These are phyloP conservation scores for Fusarium pseudocircinatum DNA, from an alignment of 2,329 filamentous ascomycete species.

Conservation along the genomic window DNA sequence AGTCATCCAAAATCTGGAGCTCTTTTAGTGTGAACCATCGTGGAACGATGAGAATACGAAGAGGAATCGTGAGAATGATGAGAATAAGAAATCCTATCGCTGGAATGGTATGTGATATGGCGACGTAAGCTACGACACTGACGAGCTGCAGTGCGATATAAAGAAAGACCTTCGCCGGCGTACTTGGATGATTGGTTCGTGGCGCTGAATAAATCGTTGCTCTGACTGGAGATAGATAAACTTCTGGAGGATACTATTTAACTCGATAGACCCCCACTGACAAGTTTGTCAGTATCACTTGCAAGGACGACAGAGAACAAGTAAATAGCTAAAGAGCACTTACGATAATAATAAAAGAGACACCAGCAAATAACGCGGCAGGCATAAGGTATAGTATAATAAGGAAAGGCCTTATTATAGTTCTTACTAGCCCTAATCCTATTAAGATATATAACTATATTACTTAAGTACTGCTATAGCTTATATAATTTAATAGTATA, in stretches of 20 bases:
- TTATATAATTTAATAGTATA: too few species aligned
- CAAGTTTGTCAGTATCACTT: background rate
- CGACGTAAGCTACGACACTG: background rate
- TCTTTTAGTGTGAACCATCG: background rate
- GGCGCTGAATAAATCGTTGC: background rate
- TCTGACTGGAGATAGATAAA: background rate
- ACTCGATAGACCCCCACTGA: background rate
- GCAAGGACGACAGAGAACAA: too few species aligned
- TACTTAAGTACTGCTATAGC: too few species aligned
- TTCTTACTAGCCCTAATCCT: background rate
- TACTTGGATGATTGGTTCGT: background rate
- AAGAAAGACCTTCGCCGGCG: background rate
- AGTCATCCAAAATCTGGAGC: background rate
- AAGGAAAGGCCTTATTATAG: background rate
- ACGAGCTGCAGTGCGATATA: background rate
- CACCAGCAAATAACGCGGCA: background rate
- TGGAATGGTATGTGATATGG: background rate
- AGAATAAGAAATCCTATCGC: background rate
- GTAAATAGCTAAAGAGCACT: accelerated
- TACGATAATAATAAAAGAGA: background rate
- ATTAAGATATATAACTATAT: too few species aligned
- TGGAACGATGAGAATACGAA: background rate
- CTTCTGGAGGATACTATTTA: background rate
- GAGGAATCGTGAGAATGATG: background rate
- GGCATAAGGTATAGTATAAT: background rate